Conservation (phyloP, 2,329 filamentous ascomycete species). For the Aspergillus ruber region DNA sequence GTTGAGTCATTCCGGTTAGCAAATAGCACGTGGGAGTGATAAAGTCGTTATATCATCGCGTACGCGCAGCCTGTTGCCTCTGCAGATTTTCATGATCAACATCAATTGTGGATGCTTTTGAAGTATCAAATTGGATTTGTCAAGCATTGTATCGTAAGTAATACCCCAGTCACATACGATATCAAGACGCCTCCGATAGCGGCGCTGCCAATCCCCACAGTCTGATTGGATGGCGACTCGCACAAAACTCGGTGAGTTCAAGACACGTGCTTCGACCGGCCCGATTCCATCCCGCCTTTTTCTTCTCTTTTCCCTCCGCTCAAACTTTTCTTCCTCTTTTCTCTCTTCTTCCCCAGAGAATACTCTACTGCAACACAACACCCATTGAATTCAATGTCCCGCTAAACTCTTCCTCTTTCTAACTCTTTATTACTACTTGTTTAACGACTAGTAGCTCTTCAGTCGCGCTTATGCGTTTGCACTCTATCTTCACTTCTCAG, state of each 20-base stretch:
- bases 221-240: constrained; percentile 20
- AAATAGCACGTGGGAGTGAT: too few relatives aligned
- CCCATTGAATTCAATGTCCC: constrained; percentile 17
- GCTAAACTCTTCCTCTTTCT: constrained; percentile 16
- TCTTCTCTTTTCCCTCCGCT: constrained; percentile 6
- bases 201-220: constrained; percentile 6
- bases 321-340: constrained; percentile 8
- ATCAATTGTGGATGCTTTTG: too few relatives aligned
- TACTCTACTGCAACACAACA: constrained; percentile 2
- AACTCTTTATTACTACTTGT: constrained; percentile 7
- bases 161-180: too few relatives aligned
- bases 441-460: constrained; percentile 31
- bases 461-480: constrained; percentile 75
- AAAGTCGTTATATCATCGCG: too few relatives aligned
- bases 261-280: constrained; percentile 22
- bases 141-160: too few relatives aligned
- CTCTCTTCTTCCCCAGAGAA: constrained; percentile 9
- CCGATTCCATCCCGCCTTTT: constrained; percentile 12
- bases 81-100: too few relatives aligned
- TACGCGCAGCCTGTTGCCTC: too few relatives aligned
- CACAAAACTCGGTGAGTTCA: constrained; percentile 19
- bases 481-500: constrained; percentile 81
- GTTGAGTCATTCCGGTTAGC: too few relatives aligned
- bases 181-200: constrained; percentile 11
- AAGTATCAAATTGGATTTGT: too few relatives aligned